phyloP scores from a whole-genome alignment of 2,329 filamentous ascomycete genomes.

The Cercospora sp. region DNA sequence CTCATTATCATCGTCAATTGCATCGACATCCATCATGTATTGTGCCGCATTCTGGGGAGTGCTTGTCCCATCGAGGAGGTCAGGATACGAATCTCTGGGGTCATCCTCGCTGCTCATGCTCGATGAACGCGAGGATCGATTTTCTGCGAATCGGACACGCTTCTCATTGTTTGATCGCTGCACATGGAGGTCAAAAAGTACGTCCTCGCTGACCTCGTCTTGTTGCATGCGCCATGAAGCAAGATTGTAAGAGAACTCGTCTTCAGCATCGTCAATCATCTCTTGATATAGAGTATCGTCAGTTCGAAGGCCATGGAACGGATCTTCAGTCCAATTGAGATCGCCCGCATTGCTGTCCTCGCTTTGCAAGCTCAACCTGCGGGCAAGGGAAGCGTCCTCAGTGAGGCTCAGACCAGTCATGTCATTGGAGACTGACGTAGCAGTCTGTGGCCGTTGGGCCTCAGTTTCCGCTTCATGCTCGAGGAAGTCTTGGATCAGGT shows the following conservation, averaged over 20 bases:
- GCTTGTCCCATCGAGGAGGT: conserved; percentile 37
- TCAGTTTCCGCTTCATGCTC: conserved; percentile 19
- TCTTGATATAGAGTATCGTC: conserved; percentile 31
- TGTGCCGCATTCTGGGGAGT: conserved; percentile 21
- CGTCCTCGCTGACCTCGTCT: conserved; percentile 18
- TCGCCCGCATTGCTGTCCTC: conserved; percentile 23
- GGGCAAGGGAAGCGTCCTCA: conserved; percentile 25
- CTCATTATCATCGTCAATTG: conserved; percentile 35
- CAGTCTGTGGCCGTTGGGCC: conserved; percentile 18
- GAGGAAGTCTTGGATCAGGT: conserved; percentile 34
- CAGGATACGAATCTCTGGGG: conserved; percentile 38
- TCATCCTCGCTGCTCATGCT: conserved; percentile 37
- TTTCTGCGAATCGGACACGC: conserved; percentile 40
- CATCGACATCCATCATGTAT: conserved; percentile 28
- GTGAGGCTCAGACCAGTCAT: conserved; percentile 26
- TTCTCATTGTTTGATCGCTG: conserved; percentile 34
- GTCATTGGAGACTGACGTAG: conserved; percentile 28
- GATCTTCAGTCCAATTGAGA: conserved; percentile 34
- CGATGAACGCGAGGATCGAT: conserved; percentile 34
- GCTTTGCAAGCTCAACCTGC: conserved; percentile 31
- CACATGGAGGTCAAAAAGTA: conserved; percentile 18
- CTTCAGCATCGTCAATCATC: conserved; percentile 35
- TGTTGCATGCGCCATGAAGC: conserved; percentile 31
- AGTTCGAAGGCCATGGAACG: conserved; percentile 32
- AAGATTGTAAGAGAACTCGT: conserved; percentile 24